Percentiles rank a stretch among this genome's conserved stretches.
Evolutionary conservation across 805 yeast species (phyloP).

Genomic region (Candida jianshihensis): DNA sequence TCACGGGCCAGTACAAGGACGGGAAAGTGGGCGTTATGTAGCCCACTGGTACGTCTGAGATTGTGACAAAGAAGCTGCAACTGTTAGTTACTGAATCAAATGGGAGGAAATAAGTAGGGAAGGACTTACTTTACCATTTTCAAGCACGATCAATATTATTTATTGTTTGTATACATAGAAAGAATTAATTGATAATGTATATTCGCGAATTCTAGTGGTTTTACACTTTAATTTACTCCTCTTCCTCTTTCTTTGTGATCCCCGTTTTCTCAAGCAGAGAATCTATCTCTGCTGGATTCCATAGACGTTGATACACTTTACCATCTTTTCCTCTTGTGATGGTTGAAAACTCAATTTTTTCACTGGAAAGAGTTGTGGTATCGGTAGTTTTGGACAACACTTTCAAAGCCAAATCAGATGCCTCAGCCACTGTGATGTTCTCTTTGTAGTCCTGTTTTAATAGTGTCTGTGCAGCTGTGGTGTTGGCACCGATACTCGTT

Average conservation of each 20-base stretch:
- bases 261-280: slow-evolving; percentile 65
- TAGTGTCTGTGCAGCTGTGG: slow-evolving; percentile 91
- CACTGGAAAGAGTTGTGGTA: slow-evolving; percentile 74
- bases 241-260: slow-evolving; percentile 49
- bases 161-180: too few relatives aligned
- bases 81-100: not conserved
- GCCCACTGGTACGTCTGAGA: slow-evolving; percentile 67
- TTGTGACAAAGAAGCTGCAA: slow-evolving; percentile 31
- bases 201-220: not conserved
- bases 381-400: slow-evolving; percentile 94
- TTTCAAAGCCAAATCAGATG: slow-evolving; percentile 81
- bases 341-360: slow-evolving; percentile 90
- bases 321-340: slow-evolving; percentile 44
- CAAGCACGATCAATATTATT: too few relatives aligned
- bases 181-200: not conserved
- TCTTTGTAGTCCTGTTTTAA: slow-evolving; percentile 93
- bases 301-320: slow-evolving; percentile 59
- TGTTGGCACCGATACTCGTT: slow-evolving; percentile 93
- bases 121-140: not conserved
- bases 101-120: not conserved
- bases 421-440: slow-evolving; percentile 64
- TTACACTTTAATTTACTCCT: slow-evolving; percentile 11
- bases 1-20: slow-evolving; percentile 66
- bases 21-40: slow-evolving; percentile 78
- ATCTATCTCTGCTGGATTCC: slow-evolving; percentile 76